These are phyloP conservation scores for Bruguiera sexangula DNA, from an alignment of 345 rosid genomes.

Conservation along the genomic window DNA sequence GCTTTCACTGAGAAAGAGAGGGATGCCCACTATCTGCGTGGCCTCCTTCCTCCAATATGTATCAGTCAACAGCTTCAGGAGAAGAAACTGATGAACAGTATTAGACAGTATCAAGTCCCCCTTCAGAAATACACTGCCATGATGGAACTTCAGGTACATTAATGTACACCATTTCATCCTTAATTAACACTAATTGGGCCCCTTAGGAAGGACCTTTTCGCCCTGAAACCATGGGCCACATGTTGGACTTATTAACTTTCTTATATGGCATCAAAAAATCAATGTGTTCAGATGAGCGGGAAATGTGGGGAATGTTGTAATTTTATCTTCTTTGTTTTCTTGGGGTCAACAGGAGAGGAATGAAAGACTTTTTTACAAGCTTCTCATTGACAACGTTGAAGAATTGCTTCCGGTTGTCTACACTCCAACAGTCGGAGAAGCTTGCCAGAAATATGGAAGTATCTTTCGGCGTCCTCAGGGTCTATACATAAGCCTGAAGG, in stretches of 20 bases:
- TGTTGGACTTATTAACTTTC: too few species aligned
- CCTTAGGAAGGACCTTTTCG: too few species aligned
- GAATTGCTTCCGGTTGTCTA: slow-evolving; percentile 27
- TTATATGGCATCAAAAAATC: too few species aligned
- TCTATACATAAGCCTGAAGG: slow-evolving; percentile 22
- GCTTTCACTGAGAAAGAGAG: slow-evolving; percentile 26
- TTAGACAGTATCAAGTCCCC: slow-evolving; percentile 22
- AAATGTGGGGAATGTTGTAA: too few species aligned
- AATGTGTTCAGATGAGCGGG: too few species aligned
- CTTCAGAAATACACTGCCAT: slow-evolving; percentile 23
- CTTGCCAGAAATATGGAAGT: slow-evolving; percentile 25
- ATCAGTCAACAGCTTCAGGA: slow-evolving; percentile 23
- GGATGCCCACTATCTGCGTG: slow-evolving; percentile 23
- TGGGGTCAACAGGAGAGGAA: slow-evolving; percentile 19
- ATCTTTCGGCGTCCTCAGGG: slow-evolving; percentile 29
- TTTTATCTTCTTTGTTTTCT: neutral
- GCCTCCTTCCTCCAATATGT: slow-evolving; percentile 18
- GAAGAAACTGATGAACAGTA: slow-evolving; percentile 23
- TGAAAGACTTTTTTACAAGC: slow-evolving; percentile 24
- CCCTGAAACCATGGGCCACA: too few species aligned
- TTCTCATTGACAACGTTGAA: slow-evolving; percentile 24
- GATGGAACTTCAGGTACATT: slow-evolving; percentile 25
- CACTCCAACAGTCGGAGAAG: slow-evolving; percentile 27
- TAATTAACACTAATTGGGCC: neutral
- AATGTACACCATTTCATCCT: neutral